Base-by-base conservation (phyloP, 2,329 filamentous ascomycete species). In the Bipolaris sorokiniana region DNA sequence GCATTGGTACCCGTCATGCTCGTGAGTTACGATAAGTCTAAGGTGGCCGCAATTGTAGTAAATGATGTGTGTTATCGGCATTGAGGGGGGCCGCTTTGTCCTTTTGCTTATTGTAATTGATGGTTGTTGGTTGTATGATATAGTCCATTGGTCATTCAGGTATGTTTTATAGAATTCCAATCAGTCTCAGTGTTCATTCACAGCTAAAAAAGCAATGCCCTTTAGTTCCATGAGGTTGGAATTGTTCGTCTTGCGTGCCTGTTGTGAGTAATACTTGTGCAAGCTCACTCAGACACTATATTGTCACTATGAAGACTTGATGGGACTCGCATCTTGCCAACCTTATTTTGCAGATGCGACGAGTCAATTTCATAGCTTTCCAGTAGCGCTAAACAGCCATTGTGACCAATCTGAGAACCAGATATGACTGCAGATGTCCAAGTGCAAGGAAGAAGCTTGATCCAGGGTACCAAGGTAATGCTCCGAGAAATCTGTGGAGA, bases 41-140 rank as follows among this genome's bases (percentile, higher is more conserved):
- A 52, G 48, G 42, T 56, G 54, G 13, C 36, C 36, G n/a, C 48
- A 56, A n/a, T 41, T 16, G 36, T 45, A 52, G 36, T 47, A 56
- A 4, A 51, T 5, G 16, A 42, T 20, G 23, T 52, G 38, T 23
- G 15, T 36, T 23, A 22, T 33, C 16, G 41, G 36, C 53, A 56
- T 52, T 31, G 6, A 13, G 13, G 16, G 13, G 15, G 34, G 9
- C 3, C 7, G 5, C 2, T 13, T 46, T 34, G 16, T 13, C 3
- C 3, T 1, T 7, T n/a, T 22, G 33, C 10, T 26, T 48, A 5
- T 23, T 13, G 5, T 45, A 1, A 13, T 18, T 7, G 11, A 48
- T 37, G 11, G 7, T 26, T 23, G 3, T 16, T 20, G 9, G 9
- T 7, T 6, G 7, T 15, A n/a, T 4, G 15, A 22, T 9, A 13